Conservation (phyloP, 495 filamentous ascomycete genomes). For the Lasiosphaeris hirsuta region DNA sequence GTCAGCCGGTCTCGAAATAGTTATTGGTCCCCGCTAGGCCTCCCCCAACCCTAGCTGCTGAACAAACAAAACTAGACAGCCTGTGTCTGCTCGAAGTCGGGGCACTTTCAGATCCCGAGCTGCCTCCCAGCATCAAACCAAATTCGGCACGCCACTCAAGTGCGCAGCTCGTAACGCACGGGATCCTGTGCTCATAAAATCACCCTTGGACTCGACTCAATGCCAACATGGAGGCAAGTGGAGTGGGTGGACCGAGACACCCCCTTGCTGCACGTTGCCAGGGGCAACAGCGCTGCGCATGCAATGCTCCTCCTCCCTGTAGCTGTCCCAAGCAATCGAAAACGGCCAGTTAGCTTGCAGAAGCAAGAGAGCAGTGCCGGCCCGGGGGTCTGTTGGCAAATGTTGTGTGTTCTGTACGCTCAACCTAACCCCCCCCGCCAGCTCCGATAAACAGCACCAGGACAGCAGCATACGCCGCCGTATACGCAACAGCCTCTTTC, state of each 20-base stretch:
- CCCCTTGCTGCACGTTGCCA: slow-evolving; percentile 7
- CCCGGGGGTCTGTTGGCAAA: no score
- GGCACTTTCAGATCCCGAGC: slow-evolving; percentile 9
- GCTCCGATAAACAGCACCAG: neutral
- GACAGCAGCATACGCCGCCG: slow-evolving; percentile 1
- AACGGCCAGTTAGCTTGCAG: no score
- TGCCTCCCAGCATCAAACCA: slow-evolving; percentile 1
- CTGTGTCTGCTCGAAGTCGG: slow-evolving; percentile 17
- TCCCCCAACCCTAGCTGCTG: neutral
- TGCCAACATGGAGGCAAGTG: slow-evolving; percentile 8
- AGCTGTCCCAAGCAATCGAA: no score
- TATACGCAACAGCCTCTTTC: neutral
- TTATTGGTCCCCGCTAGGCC: slow-evolving; percentile 11
- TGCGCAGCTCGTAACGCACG: slow-evolving; percentile 13
- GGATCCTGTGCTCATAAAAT: slow-evolving; percentile 9
- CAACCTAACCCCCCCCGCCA: neutral
- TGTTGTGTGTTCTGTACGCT: no score
- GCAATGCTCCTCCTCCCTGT: slow-evolving; percentile 13
- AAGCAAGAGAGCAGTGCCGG: no score
- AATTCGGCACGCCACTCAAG: slow-evolving; percentile 15
- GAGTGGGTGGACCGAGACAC: slow-evolving; percentile 11
- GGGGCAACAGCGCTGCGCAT: slow-evolving; percentile 7
- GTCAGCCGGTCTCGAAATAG: neutral
- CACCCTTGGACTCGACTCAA: slow-evolving; percentile 8
- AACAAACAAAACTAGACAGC: slow-evolving; percentile 9